Evolutionary conservation across 306 rosid species (phyloP), one percentile per base, ranked within the genome.

Genomic region (Acacia acuminata): DNA sequence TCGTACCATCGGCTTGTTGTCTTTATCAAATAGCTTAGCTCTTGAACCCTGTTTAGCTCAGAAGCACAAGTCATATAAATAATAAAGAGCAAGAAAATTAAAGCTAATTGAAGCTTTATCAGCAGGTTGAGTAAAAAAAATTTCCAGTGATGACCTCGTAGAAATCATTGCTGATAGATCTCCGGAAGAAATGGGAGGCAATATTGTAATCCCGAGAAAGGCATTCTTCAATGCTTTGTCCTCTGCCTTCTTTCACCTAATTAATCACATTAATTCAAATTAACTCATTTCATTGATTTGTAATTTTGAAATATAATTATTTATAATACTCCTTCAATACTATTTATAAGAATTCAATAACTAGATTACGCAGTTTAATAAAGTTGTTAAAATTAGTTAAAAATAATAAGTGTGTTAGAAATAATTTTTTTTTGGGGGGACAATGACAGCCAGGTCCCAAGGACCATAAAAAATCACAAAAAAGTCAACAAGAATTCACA

Each of bases 1-100:
- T 45, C 50, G 11, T 17, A 53, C 60, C 24, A 19, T 55, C 7
- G 87, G 84, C 7, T 79, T 79, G 81, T 79, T 79, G 71, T 84
- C 81, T 75, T 84, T 84, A 2, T 84, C 81, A 32, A 79, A 43
- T 1, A 84, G 11, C 81, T 74, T 79, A 56, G 81, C 87, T 48
- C 84, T 79, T 36, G 81, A 32, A 32, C 84, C 84, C 84, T 84
- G 24, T 34, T 24, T 58, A 60, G 36, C 2, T 2, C 60, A 53
- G 7, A 53, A 53, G 22, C 60, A 53, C 60, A 53, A 38, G 60
- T 19, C 22, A 5, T 53, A 53, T 6, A 53, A 53, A 17, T n/a
- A 13, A 45, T 38, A 38, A 38, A 45, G 50, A 45, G 2, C 15
- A 11, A 45, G 50, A 45, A 45, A 45, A 11, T 45, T 45, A 45